Conservation (phyloP, 306 rosid genomes). For the Canavalia gladiata region DNA sequence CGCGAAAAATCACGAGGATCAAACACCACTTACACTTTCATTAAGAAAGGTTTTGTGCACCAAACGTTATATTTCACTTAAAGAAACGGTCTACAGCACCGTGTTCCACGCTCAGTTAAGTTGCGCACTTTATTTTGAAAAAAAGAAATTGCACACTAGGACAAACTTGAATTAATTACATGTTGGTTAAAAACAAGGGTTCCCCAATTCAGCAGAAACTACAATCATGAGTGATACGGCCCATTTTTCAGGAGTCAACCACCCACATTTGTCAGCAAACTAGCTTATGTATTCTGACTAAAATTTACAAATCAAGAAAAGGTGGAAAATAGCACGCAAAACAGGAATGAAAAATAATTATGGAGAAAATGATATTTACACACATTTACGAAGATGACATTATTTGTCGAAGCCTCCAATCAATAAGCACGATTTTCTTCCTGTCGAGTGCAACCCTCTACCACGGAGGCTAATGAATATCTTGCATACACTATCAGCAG, state of each 20-base stretch:
- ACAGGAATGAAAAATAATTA: slow-evolving; percentile 50
- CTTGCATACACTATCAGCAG: slow-evolving; percentile 66
- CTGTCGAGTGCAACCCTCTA: slow-evolving; percentile 61
- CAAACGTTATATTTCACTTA: too few relatives aligned
- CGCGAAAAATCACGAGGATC: too few relatives aligned
- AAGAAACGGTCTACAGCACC: background rate
- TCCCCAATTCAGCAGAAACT: slow-evolving; percentile 45
- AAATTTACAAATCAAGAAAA: slow-evolving; percentile 75
- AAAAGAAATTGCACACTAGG: slow-evolving; percentile 41
- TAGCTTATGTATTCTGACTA: slow-evolving; percentile 52
- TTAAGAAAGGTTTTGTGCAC: background rate
- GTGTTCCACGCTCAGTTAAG: background rate
- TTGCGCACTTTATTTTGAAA: background rate
- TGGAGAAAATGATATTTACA: slow-evolving; percentile 75
- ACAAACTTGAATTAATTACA: slow-evolving; percentile 57
- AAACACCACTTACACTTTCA: background rate
- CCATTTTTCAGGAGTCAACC: slow-evolving; percentile 48
- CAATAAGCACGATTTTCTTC: slow-evolving; percentile 59
- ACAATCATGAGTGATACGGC: slow-evolving; percentile 44
- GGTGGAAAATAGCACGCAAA: slow-evolving; percentile 60
- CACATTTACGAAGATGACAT: slow-evolving; percentile 80
- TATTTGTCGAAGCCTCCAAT: slow-evolving; percentile 91
- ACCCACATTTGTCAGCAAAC: slow-evolving; percentile 56
- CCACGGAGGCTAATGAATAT: slow-evolving; percentile 90
- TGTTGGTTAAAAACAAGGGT: slow-evolving; percentile 45